phyloP scores from a whole-genome alignment of 2,329 filamentous ascomycete genomes.

The Colletotrichum sp. region DNA sequence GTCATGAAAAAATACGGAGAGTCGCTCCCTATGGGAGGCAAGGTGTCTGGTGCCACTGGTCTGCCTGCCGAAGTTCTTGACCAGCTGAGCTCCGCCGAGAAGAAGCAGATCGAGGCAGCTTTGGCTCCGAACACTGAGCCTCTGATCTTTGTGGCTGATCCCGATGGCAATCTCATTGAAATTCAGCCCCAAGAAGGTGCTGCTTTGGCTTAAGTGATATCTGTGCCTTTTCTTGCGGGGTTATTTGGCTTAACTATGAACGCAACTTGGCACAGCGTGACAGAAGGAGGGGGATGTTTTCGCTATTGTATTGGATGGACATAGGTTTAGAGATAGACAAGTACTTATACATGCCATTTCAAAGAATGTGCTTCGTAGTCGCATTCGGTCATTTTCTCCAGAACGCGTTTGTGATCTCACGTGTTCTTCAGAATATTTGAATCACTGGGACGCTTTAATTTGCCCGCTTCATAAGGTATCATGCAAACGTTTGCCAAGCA shows the following conservation, averaged over 20 bases:
- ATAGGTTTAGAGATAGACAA: background rate
- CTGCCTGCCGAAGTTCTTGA: slow-evolving; percentile 18
- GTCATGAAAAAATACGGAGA: slow-evolving; percentile 33
- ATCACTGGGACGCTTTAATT: background rate
- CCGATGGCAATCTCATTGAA: slow-evolving; percentile 30
- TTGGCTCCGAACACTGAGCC: slow-evolving; percentile 16
- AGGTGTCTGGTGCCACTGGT: slow-evolving; percentile 4
- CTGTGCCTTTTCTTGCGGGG: background rate
- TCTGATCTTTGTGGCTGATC: slow-evolving; percentile 26
- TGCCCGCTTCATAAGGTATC: background rate
- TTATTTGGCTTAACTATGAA: background rate
- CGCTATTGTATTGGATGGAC: background rate
- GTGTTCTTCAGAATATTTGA: background rate
- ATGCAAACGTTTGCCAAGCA: background rate
- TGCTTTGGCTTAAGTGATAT: background rate
- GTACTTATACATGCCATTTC: background rate
- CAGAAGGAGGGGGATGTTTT: background rate
- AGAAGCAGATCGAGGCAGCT: background rate
- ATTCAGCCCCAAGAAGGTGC: slow-evolving; percentile 24
- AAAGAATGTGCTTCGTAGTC: background rate
- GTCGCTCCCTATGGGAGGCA: background rate
- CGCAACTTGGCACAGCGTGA: background rate
- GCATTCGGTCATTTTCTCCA: background rate
- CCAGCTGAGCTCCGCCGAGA: slow-evolving; percentile 15
- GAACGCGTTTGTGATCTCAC: background rate